Percentiles rank a stretch among this genome's conserved stretches.
These are phyloP conservation scores for Colletotrichum siamense DNA, from an alignment of 2,329 filamentous ascomycete species.

Conservation along the genomic window DNA sequence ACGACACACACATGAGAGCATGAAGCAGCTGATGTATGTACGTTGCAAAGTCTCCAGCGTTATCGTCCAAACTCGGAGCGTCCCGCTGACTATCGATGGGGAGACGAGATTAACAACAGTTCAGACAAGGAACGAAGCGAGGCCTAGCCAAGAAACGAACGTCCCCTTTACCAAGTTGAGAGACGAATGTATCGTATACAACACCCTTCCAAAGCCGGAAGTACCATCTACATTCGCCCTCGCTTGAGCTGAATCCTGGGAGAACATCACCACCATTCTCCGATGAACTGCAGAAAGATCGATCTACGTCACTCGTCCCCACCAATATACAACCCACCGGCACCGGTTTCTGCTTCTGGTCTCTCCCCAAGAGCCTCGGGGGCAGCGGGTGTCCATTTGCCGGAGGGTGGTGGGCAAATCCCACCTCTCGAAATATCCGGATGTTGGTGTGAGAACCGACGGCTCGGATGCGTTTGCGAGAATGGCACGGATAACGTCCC, in stretches of 20 bases:
- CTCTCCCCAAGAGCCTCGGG: neutral
- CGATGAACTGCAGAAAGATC: slow-evolving; percentile 11
- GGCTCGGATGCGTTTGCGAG: neutral
- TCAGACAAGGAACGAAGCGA: neutral
- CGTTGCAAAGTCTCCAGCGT: neutral
- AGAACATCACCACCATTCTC: neutral
- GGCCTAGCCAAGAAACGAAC: neutral
- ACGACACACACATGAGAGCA: neutral
- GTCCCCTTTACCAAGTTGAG: neutral
- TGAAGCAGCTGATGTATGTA: neutral
- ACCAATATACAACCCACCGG: neutral
- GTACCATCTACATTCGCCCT: slow-evolving; percentile 3
- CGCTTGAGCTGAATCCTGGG: neutral
- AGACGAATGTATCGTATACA: neutral
- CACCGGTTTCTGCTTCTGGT: neutral
- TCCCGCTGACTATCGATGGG: neutral
- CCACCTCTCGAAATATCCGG: neutral
- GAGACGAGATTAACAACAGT: neutral
- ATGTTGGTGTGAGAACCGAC: neutral
- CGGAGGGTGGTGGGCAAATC: neutral
- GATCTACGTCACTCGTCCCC: slow-evolving; percentile 1
- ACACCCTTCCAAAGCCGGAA: neutral
- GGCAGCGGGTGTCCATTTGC: neutral
- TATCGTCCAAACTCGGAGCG: neutral
- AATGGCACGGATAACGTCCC: neutral